Evolutionary conservation across 177 flowering plant genomes (phyloP).

Genomic region (Telopea speciosissima): DNA sequence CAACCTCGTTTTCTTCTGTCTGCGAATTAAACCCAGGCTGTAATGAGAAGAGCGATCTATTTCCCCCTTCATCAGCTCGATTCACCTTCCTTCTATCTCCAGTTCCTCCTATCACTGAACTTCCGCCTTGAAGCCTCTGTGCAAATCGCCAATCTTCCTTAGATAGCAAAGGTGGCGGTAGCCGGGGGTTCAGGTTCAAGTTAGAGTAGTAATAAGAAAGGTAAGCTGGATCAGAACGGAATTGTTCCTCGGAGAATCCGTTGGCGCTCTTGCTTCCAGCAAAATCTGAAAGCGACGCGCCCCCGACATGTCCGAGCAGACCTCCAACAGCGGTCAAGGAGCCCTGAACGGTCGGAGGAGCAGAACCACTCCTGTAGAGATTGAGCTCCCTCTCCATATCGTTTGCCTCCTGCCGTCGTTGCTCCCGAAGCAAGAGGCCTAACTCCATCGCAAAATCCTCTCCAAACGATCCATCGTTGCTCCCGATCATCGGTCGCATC

Average conservation of each 20-base stretch:
- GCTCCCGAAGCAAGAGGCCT: slow-evolving; percentile 40
- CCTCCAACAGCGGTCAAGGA: slow-evolving; percentile 62
- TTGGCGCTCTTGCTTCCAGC: slow-evolving; percentile 31
- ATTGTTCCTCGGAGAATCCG: slow-evolving; percentile 62
- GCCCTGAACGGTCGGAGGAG: slow-evolving; percentile 92
- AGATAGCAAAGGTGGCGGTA: slow-evolving; percentile 76
- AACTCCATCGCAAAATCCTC: slow-evolving; percentile 43
- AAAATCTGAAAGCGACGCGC: slow-evolving; percentile 28
- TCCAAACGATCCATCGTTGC: slow-evolving; percentile 30
- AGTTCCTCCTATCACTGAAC: slow-evolving; percentile 58
- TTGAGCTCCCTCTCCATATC: slow-evolving; percentile 61
- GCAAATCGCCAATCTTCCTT: slow-evolving; percentile 85
- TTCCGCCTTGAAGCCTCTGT: slow-evolving; percentile 73
- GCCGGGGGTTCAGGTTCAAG: slow-evolving; percentile 77
- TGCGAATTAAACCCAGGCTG: slow-evolving; percentile 68
- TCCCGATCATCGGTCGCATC: slow-evolving; percentile 44
- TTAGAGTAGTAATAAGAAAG: slow-evolving; percentile 67
- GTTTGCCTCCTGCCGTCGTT: slow-evolving; percentile 36
- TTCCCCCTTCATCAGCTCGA: slow-evolving; percentile 39
- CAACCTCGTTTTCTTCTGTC: slow-evolving; percentile 33
- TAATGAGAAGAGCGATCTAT: slow-evolving; percentile 43
- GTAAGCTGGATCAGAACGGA: slow-evolving; percentile 92
- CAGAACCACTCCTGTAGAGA: slow-evolving; percentile 70
- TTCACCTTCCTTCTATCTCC: slow-evolving; percentile 75
- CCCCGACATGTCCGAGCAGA: slow-evolving; percentile 22